These are phyloP conservation scores for Nasturtium officinale DNA, from an alignment of 345 rosid genomes.

Conservation along the genomic window DNA sequence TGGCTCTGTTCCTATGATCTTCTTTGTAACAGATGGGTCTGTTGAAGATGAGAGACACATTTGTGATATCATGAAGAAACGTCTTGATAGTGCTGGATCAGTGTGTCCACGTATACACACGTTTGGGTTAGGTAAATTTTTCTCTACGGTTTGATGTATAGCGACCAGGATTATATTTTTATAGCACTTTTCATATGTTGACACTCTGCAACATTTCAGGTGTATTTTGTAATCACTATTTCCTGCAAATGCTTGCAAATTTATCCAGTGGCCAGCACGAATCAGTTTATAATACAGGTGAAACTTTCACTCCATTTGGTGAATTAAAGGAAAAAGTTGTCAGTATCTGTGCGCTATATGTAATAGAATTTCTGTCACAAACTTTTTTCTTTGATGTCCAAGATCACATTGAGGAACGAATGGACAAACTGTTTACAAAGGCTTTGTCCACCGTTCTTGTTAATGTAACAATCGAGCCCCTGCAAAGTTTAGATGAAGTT, in stretches of 20 bases:
- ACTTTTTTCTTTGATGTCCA: slow-evolving; percentile 39
- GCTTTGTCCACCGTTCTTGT: slow-evolving; percentile 64
- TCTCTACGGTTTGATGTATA: background rate
- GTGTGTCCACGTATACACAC: slow-evolving; percentile 72
- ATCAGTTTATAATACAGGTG: slow-evolving; percentile 57
- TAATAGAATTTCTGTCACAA: background rate
- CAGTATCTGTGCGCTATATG: background rate
- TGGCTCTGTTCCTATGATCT: slow-evolving; percentile 73
- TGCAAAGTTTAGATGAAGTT: slow-evolving; percentile 64
- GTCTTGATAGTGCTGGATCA: slow-evolving; percentile 51
- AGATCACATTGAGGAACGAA: slow-evolving; percentile 61
- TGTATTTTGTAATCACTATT: slow-evolving; percentile 86
- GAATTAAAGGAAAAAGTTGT: background rate
- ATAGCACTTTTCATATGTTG: slow-evolving; percentile 1
- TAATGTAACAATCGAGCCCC: slow-evolving; percentile 57
- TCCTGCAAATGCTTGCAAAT: slow-evolving; percentile 73
- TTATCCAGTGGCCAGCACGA: slow-evolving; percentile 72
- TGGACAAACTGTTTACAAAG: slow-evolving; percentile 57
- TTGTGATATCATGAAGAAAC: slow-evolving; percentile 70
- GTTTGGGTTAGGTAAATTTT: slow-evolving; percentile 76
- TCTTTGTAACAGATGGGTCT: slow-evolving; percentile 90
- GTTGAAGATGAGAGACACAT: slow-evolving; percentile 90
- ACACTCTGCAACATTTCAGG: slow-evolving; percentile 52
- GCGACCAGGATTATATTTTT: slow-evolving; percentile 9
- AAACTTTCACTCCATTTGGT: slow-evolving; percentile 5